Percentiles rank a stretch among this genome's conserved stretches.
Evolutionary conservation across 148 eudicot species (phyloP).

Genomic region (Dysphania ambrosioides): DNA sequence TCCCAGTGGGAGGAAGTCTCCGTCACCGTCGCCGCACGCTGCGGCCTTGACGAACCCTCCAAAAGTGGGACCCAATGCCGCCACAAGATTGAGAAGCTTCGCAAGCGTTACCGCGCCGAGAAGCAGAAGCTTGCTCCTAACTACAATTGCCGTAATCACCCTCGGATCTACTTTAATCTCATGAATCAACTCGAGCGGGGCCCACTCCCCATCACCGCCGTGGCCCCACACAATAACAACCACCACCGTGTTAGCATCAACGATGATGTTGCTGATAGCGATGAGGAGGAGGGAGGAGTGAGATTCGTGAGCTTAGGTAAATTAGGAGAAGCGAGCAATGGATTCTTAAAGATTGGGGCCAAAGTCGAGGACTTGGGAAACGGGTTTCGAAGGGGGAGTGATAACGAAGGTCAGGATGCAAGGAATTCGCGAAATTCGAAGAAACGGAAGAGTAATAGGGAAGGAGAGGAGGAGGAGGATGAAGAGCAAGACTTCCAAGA

Average conservation of each 20-base stretch:
- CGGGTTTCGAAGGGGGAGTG: constrained; percentile 15
- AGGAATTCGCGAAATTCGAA: background rate
- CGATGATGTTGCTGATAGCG: background rate
- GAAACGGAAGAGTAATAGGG: background rate
- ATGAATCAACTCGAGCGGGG: constrained; percentile 75
- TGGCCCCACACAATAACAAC: constrained; percentile 28
- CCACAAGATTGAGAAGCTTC: constrained; percentile 83
- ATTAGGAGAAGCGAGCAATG: background rate
- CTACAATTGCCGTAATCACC: constrained; percentile 16
- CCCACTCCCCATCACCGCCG: constrained; percentile 51
- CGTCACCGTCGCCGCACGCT: constrained; percentile 55
- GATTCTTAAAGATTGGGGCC: too few species aligned
- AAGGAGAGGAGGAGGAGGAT: background rate
- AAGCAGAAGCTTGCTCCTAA: constrained; percentile 21
- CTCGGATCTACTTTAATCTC: constrained; percentile 58
- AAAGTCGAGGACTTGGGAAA: background rate
- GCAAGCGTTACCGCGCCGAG: constrained; percentile 64
- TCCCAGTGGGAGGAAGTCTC: constrained; percentile 76
- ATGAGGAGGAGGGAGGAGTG: background rate
- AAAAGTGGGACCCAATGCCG: constrained; percentile 75
- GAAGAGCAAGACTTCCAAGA: background rate
- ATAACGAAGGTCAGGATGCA: constrained; percentile 16
- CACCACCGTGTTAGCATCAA: background rate
- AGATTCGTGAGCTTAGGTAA: background rate
- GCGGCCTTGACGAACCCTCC: constrained; percentile 47